phyloP scores from a whole-genome alignment of 2,329 filamentous ascomycete genomes.

The Dactylellina sp. region DNA sequence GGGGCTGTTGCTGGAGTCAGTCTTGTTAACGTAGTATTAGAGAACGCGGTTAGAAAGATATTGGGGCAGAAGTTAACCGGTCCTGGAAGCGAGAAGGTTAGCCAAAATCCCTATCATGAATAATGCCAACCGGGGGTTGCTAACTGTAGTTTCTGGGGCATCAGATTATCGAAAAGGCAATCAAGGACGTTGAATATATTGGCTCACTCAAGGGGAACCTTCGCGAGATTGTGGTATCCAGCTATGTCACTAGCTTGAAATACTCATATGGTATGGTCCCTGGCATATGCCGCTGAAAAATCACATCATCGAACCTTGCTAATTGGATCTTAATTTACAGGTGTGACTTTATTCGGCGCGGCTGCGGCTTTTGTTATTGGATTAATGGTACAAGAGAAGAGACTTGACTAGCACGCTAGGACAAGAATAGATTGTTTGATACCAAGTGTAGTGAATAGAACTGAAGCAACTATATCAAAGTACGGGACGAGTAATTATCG shows the following conservation, averaged over 20 bases:
- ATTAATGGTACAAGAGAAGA: conserved; percentile 38
- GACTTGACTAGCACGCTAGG: conserved; percentile 19
- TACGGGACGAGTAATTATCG: too few species aligned
- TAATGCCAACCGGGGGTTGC: too few species aligned
- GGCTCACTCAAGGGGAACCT: conserved; percentile 15
- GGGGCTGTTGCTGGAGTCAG: conserved; percentile 47
- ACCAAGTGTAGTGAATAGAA: too few species aligned
- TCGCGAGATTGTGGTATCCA: conserved; percentile 36
- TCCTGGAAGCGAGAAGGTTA: conserved; percentile 37
- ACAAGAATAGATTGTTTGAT: not conserved
- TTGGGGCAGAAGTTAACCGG: conserved; percentile 25
- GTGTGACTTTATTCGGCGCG: conserved; percentile 35
- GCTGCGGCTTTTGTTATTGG: conserved; percentile 32
- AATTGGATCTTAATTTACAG: conserved; percentile 13
- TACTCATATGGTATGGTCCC: conserved; percentile 39
- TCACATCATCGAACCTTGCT: not conserved
- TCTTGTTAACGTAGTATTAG: conserved; percentile 41
- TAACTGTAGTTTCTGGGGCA: not conserved
- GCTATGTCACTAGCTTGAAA: conserved; percentile 49
- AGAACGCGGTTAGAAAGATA: conserved; percentile 39
- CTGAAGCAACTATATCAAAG: too few species aligned
- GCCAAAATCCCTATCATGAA: not conserved
- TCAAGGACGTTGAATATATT: conserved; percentile 48
- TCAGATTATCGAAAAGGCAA: conserved; percentile 46
- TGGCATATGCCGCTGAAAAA: not conserved